phyloP scores from a whole-genome alignment of 2,329 filamentous ascomycete genomes.

The Calonectria multiphialidica region DNA sequence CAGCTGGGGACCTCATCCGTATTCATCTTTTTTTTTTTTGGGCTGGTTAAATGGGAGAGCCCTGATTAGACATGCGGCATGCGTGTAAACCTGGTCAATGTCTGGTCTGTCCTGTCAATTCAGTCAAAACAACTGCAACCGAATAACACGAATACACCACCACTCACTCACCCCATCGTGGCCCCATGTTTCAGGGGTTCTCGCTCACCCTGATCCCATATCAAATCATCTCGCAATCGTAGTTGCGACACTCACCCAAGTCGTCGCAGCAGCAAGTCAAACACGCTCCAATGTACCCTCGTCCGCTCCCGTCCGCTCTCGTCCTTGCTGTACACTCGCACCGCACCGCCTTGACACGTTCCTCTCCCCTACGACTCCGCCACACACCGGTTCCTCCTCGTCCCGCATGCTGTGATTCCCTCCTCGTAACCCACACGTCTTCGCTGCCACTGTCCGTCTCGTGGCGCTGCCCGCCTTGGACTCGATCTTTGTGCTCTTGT shows the following conservation, averaged over 20 bases:
- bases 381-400: not conserved
- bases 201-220: not conserved
- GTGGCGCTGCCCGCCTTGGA: constrained; percentile 3
- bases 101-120: too few relatives aligned
- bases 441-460: not conserved
- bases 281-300: not conserved
- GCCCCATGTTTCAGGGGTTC: constrained; percentile 9
- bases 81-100: not conserved
- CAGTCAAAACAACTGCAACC: not conserved
- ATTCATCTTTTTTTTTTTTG: too few relatives aligned
- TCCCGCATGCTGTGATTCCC: constrained; percentile 6
- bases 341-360: constrained; percentile 13
- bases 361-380: not conserved
- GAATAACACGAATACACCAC: not conserved
- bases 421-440: not conserved
- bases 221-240: not conserved
- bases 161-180: constrained; percentile 2
- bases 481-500: constrained; percentile 17
- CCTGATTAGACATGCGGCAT: not conserved
- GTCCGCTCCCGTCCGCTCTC: not conserved
- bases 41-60: too few relatives aligned
- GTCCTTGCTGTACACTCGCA: not conserved
- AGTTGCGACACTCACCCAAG: too few relatives aligned
- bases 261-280: too few relatives aligned
- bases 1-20: too few relatives aligned